Base-by-base conservation (phyloP, 2,329 filamentous ascomycete species). In the Verticillium dahliae region DNA sequence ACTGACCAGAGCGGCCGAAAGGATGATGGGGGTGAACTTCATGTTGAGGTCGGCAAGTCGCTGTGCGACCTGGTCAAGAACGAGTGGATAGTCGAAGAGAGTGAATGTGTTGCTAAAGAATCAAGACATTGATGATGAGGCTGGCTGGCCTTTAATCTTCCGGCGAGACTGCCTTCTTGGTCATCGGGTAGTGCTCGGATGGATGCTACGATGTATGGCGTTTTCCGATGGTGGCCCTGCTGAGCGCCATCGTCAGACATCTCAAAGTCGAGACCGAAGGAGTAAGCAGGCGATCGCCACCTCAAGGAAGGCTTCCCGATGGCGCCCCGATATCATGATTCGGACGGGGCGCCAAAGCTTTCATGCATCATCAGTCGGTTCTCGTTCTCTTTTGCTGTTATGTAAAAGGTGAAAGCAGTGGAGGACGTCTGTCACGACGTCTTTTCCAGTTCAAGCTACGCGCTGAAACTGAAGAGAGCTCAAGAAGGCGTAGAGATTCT, bases 21-120 rank as follows among this genome's bases (percentile, higher is more conserved):
- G 54, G 39, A 63, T 15, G 35, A 64, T 13, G 35, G 39, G 33
- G 33, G 22, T 27, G 35, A 59, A 62, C 35, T 55, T 64, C 63
- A 64, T 64, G 10, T 2, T 22, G 52, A 56, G 33, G n/a, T 34
- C n/a, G 15, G 27, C 27, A 5, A n/a, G 35, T 31, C 31, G 33
- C 10, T 6, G 13, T 39, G 55, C 45, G 38, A 15, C 18, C 33
- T 50, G 4, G 50, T 31, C 27, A 18, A 45, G 34, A 15, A 50
- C 39, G 45, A 33, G 38, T 14, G 18, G 34, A 31, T n/a, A 27
- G 54, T 52, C 45, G 9, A 52, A n/a, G 45, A 52, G 54, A 35
- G 1, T 55, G 27, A 56, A 52, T 27, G 45, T 22, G 45, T 22
- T 52, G 45, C 1, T 52, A 10, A 10, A 18, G 11, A 5, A 7